phyloP scores from a whole-genome alignment of 108 stramenopile species.

The Bacterosira constricta region DNA sequence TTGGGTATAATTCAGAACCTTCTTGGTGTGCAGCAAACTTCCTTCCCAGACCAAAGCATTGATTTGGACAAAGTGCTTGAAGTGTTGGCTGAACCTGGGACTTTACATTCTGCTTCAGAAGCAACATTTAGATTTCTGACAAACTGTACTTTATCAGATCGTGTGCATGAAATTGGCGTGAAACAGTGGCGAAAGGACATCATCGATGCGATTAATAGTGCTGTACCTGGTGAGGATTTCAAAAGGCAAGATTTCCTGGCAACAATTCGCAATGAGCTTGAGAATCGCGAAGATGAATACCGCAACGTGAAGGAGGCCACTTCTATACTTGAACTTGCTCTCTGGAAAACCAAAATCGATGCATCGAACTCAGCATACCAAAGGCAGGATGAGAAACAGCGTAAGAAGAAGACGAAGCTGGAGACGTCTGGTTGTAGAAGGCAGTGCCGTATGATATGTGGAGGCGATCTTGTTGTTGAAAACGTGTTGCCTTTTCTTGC shows the following conservation, averaged over 20 bases:
- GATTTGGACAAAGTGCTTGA: neutral
- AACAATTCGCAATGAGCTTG: neutral
- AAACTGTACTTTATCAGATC: neutral
- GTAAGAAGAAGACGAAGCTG: neutral
- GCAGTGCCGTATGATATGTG: neutral
- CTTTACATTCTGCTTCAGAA: neutral
- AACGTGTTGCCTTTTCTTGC: no score
- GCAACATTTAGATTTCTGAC: neutral
- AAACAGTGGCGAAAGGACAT: neutral
- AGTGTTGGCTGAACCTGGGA: neutral
- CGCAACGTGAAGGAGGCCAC: neutral
- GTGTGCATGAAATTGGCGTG: neutral
- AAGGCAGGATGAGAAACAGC: no score
- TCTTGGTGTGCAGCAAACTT: neutral
- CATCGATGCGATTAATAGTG: neutral
- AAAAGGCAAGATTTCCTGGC: neutral
- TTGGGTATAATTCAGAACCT: neutral
- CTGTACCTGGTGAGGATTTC: neutral
- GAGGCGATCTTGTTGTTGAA: neutral
- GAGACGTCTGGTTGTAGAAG: neutral
- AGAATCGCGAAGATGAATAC: neutral
- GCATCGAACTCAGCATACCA: neutral
- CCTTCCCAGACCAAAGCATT: neutral
- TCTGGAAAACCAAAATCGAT: neutral
- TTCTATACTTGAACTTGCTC: neutral